These are phyloP conservation scores for Chloris gayana DNA, from an alignment of 176 grass and related monocot species.

Conservation along the genomic window DNA sequence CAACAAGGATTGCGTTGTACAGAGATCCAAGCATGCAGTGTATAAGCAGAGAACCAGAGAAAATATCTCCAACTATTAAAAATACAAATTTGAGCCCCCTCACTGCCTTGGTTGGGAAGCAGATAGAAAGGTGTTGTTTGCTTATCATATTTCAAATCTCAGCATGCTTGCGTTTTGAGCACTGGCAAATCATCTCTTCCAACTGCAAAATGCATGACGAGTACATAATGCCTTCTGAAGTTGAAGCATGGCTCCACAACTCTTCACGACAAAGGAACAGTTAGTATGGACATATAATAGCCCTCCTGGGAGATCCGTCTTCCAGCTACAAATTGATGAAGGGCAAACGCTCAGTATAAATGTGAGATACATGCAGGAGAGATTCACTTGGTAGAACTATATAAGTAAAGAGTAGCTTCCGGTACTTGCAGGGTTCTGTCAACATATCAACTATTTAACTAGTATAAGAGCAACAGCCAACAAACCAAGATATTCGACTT, in stretches of 20 bases:
- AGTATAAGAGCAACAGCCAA: neutral
- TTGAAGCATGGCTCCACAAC: neutral
- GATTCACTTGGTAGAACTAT: neutral
- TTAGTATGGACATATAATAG: neutral
- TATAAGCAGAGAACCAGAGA: slow-evolving; percentile 9
- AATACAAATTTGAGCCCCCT: neutral
- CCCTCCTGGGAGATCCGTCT: neutral
- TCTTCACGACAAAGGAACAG: neutral
- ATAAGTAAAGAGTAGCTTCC: neutral
- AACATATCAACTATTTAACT: slow-evolving; percentile 9
- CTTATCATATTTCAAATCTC: neutral
- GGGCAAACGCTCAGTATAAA: neutral
- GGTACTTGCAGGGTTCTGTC: slow-evolving; percentile 4
- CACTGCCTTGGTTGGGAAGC: neutral
- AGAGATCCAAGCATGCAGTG: slow-evolving; percentile 19
- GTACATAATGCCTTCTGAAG: neutral
- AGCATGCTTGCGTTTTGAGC: slow-evolving; percentile 8
- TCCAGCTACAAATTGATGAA: slow-evolving; percentile 5
- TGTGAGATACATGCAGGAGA: neutral
- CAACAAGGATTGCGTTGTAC: neutral
- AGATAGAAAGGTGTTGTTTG: neutral
- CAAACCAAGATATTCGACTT: slow-evolving; percentile 18
- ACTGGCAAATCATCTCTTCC: neutral
- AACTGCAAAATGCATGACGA: neutral
- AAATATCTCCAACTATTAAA: neutral